Conservation (phyloP, 495 filamentous ascomycete genomes). For the Xylaria nigripes region DNA sequence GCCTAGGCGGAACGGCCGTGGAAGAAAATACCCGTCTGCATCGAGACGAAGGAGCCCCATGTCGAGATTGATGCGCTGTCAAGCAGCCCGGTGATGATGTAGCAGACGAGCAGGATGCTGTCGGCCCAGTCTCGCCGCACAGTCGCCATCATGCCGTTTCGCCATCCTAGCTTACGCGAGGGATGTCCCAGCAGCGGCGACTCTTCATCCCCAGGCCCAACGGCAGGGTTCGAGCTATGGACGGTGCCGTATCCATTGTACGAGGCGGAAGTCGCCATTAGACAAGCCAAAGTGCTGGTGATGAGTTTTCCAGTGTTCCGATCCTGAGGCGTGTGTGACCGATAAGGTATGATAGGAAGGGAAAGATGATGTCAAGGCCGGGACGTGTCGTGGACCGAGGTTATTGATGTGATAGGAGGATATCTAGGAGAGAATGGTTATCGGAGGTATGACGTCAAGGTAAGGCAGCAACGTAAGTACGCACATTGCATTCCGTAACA, state of each 20-base stretch:
- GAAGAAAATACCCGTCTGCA: conserved; percentile 59
- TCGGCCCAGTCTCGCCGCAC: conserved; percentile 51
- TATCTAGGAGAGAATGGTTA: too few species aligned
- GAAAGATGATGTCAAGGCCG: too few species aligned
- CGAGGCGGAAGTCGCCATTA: conserved; percentile 11
- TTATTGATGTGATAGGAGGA: too few species aligned
- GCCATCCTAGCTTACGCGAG: conserved; percentile 18
- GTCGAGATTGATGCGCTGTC: conserved; percentile 64
- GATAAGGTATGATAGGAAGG: not conserved
- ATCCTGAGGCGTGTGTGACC: not conserved
- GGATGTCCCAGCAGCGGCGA: conserved; percentile 29
- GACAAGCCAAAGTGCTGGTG: not conserved
- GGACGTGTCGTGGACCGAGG: too few species aligned
- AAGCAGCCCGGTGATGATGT: conserved; percentile 64
- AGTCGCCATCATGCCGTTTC: conserved; percentile 38
- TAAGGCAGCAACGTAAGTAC: not conserved
- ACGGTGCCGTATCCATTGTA: conserved; percentile 17
- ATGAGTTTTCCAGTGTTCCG: not conserved
- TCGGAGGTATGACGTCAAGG: not conserved
- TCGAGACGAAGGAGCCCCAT: conserved; percentile 70
- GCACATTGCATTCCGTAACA: not conserved
- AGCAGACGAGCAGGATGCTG: conserved; percentile 55
- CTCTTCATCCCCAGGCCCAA: conserved; percentile 27
- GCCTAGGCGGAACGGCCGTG: not conserved
- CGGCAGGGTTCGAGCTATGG: conserved; percentile 1